phyloP scores from a whole-genome alignment of 2,329 filamentous ascomycete species.

The Cercospora sp. region DNA sequence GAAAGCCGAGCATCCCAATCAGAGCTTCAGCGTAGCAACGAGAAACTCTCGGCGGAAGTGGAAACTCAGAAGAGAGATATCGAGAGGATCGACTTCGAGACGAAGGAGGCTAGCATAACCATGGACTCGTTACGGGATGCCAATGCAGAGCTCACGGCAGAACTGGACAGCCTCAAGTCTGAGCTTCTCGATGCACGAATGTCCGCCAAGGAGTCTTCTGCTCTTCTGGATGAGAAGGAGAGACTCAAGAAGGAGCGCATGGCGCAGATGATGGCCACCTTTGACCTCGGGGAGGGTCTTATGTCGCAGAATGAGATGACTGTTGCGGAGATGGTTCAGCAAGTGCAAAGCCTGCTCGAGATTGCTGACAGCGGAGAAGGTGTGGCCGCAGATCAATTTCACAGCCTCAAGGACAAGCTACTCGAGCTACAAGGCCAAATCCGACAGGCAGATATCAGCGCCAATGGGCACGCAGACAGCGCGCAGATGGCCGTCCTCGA shows the following conservation, averaged over 20 bases:
- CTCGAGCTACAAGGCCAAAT: constrained; percentile 90
- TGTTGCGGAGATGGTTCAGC: constrained; percentile 79
- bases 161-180: constrained; percentile 94
- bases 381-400: constrained; percentile 77
- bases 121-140: constrained; percentile 98
- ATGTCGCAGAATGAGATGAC: constrained; percentile 91
- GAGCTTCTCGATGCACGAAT: constrained; percentile 94
- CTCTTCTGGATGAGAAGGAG: constrained; percentile 92
- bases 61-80: constrained; percentile 97
- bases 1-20: constrained; percentile 83
- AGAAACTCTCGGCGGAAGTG: constrained; percentile 77
- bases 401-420: constrained; percentile 73
- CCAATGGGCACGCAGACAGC: constrained; percentile 63
- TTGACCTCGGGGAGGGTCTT: constrained; percentile 87
- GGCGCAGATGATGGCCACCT: constrained; percentile 99
- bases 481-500: constrained; percentile 67
- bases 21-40: constrained; percentile 84
- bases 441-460: constrained; percentile 84
- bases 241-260: constrained; percentile 98
- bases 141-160: constrained; percentile 85
- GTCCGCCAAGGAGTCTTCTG: constrained; percentile 89
- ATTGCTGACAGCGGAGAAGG: constrained; percentile 74
- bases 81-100: constrained; percentile 91
- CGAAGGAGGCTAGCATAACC: constrained; percentile 93
- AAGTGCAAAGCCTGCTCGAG: constrained; percentile 75